Percentiles rank a stretch among this genome's conserved stretches.
Conservation (phyloP, 257 asterid species). For the Solanum phureja region DNA sequence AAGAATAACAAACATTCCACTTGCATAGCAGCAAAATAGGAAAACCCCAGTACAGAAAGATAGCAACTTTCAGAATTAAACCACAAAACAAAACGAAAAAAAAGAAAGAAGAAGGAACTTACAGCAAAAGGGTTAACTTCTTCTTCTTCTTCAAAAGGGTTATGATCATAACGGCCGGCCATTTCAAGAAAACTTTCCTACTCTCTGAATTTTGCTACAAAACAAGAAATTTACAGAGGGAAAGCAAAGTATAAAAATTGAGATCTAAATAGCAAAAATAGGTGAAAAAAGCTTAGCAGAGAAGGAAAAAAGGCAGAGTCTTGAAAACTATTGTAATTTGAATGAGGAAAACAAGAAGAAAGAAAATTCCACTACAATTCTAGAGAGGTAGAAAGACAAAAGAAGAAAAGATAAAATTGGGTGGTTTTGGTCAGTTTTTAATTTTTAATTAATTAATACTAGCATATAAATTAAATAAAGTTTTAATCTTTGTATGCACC, state of each 20-base stretch:
- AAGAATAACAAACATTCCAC: neutral
- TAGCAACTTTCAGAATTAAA: neutral
- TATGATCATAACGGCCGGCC: conserved; percentile 3
- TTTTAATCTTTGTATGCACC: neutral
- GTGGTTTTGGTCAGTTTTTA: neutral
- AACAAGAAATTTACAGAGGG: neutral
- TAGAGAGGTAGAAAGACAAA: neutral
- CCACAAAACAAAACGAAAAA: neutral
- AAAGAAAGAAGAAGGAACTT: neutral
- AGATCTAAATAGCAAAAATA: neutral
- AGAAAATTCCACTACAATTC: neutral
- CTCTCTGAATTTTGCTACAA: neutral
- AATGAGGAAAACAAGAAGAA: neutral
- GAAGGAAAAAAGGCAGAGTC: neutral
- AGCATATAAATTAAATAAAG: neutral
- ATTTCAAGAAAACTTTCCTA: neutral
- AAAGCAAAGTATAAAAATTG: neutral
- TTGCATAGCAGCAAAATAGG: neutral
- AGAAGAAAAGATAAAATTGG: neutral
- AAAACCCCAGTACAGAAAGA: neutral
- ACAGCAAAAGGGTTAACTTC: conserved; percentile 16
- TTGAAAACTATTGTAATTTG: neutral
- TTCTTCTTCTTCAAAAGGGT: conserved; percentile 15
- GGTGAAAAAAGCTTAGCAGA: neutral
- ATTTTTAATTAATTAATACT: neutral